Evolutionary conservation across 108 stramenopile genomes (phyloP), one percentile per base, ranked within the genome.

Genomic region (Cyclotella kingstonii): DNA sequence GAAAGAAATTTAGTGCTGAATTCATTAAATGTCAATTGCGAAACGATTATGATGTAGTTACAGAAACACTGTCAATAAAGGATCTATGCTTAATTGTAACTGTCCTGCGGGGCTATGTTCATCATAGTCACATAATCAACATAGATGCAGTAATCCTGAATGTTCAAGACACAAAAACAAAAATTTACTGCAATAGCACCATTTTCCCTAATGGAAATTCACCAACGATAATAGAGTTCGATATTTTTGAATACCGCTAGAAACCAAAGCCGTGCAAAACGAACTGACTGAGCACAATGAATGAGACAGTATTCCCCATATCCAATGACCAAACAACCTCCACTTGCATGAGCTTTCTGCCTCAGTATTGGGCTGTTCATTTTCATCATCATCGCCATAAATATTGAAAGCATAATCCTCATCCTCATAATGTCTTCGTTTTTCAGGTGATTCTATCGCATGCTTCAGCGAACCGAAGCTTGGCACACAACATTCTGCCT

Each of bases 1-100:
- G 50, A 73, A 73, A 40, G 58, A 65, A 11, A 51, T 59, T 53
- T 73, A 50, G 65, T 33, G 9, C 29, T 22, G n/a, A n/a, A n/a
- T n/a, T n/a, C n/a, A n/a, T n/a, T n/a, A n/a, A n/a, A n/a, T n/a
- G n/a, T n/a, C n/a, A n/a, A n/a, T n/a, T n/a, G n/a, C n/a, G n/a
- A n/a, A n/a, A n/a, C n/a, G n/a, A n/a, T n/a, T n/a, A n/a, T n/a
- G n/a, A n/a, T n/a, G n/a, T n/a, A n/a, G n/a, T n/a, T n/a, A n/a
- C n/a, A n/a, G n/a, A n/a, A n/a, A n/a, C n/a, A n/a, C n/a, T n/a
- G n/a, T n/a, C n/a, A n/a, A n/a, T n/a, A n/a, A n/a, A n/a, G n/a
- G n/a, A n/a, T n/a, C n/a, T n/a, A n/a, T n/a, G n/a, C n/a, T n/a
- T n/a, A n/a, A n/a, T n/a, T n/a, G n/a, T n/a, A n/a, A n/a, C n/a